These are phyloP conservation scores for Fusarium verrucosum DNA, from an alignment of 2,329 filamentous ascomycete species.

Conservation along the genomic window DNA sequence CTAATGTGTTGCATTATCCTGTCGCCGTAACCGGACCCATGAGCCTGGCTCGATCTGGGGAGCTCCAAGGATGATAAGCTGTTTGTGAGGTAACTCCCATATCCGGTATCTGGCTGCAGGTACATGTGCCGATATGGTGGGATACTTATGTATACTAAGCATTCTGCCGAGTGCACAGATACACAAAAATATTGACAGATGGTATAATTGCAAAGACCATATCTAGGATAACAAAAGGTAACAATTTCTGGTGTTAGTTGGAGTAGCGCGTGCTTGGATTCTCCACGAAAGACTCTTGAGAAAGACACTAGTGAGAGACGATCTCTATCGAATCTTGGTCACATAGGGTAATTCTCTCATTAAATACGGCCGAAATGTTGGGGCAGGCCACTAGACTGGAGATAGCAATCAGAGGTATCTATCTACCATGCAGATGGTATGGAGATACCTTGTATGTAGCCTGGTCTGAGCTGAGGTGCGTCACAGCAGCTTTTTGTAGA, in stretches of 20 bases:
- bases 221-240: background rate
- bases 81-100: conserved; percentile 9
- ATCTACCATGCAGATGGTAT: conserved; percentile 20
- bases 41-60: conserved; percentile 30
- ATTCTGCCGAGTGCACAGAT: no score
- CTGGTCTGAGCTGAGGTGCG: conserved; percentile 3
- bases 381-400: conserved; percentile 12
- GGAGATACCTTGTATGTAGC: conserved; percentile 6
- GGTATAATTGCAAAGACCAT: background rate
- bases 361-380: conserved; percentile 37
- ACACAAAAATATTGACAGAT: background rate
- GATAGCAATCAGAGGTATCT: conserved; percentile 21
- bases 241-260: background rate
- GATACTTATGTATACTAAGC: no score
- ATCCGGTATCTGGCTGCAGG: conserved; percentile 18
- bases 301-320: conserved; percentile 24
- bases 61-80: conserved; percentile 26
- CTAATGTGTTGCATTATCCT: background rate
- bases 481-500: conserved; percentile 18
- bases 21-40: conserved; percentile 30
- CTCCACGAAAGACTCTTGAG: conserved; percentile 17
- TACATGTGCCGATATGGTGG: conserved; percentile 4
- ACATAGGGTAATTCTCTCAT: conserved; percentile 36
- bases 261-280: conserved; percentile 4
- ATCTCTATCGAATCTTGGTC: conserved; percentile 33